A percentile compares a stretch with the other conserved stretches of the same genome.
phyloP scores from a whole-genome alignment of 176 grass and related monocot species.

The Oryza glaberrima region DNA sequence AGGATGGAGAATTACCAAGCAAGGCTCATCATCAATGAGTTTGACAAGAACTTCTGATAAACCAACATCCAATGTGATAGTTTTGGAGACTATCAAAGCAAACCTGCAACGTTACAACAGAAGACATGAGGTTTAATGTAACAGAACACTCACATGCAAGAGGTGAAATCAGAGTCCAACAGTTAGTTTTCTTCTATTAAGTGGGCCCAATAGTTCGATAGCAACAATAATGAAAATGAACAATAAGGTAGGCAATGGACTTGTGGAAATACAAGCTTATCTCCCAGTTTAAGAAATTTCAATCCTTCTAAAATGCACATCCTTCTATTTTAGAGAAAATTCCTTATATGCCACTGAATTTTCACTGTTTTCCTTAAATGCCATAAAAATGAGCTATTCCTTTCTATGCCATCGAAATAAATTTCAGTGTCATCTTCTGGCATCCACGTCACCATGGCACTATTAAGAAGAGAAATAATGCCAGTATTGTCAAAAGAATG shows the following conservation, averaged over 20 bases:
- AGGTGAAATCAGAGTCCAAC: not conserved
- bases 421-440: no score
- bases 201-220: not conserved
- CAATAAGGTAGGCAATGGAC: not conserved
- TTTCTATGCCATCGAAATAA: no score
- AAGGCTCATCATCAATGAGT: slow-evolving; percentile 60
- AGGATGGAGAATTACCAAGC: slow-evolving; percentile 50
- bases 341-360: no score
- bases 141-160: not conserved
- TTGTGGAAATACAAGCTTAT: slow-evolving; percentile 10
- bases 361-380: no score
- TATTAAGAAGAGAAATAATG: no score
- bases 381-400: no score
- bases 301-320: not conserved
- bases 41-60: slow-evolving; percentile 47
- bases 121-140: slow-evolving; percentile 3
- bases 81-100: slow-evolving; percentile 81
- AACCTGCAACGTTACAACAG: slow-evolving; percentile 56
- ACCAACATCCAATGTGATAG: slow-evolving; percentile 59
- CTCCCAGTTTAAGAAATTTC: slow-evolving; percentile 7
- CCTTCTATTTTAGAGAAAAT: no score
- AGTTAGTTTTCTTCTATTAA: not conserved
- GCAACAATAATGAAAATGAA: slow-evolving; percentile 12
- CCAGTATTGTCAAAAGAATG: no score
- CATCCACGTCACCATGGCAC: no score